A percentile compares a stretch with the other conserved stretches of the same genome.
Evolutionary conservation across 257 asterid species (phyloP).

Genomic region (Henckelia pumila): DNA sequence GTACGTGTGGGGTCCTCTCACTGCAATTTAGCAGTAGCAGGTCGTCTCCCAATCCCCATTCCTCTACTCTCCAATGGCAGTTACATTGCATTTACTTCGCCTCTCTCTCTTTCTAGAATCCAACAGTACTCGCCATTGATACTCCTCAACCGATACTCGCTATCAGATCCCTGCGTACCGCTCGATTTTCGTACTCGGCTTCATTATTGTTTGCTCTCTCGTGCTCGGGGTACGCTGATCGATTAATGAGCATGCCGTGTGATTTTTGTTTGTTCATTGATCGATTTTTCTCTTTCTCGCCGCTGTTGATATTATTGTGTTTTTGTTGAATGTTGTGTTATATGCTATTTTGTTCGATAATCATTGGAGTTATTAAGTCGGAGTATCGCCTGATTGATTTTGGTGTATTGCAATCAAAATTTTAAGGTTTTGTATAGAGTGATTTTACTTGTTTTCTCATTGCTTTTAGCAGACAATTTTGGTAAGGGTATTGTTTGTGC

Average conservation of each 20-base stretch:
- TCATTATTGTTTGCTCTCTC: neutral
- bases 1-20: constrained; percentile 37
- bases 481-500: neutral
- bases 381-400: neutral
- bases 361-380: neutral
- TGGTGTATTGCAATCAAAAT: too few relatives aligned
- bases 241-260: neutral
- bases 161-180: too few relatives aligned
- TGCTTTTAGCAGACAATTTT: neutral
- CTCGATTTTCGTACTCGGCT: constrained; percentile 9
- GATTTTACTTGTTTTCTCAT: neutral
- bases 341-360: too few relatives aligned
- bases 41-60: constrained; percentile 41
- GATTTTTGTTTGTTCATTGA: neutral
- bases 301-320: neutral
- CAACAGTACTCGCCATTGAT: constrained; percentile 12
- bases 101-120: constrained; percentile 25
- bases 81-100: constrained; percentile 59
- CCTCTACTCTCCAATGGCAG: constrained; percentile 49
- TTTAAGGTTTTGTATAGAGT: neutral
- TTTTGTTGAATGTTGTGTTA: neutral
- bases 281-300: neutral
- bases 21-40: constrained; percentile 43
- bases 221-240: neutral
- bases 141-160: neutral